Base-by-base conservation (phyloP, 345 rosid genomes). In the Gossypioides kirkii region DNA sequence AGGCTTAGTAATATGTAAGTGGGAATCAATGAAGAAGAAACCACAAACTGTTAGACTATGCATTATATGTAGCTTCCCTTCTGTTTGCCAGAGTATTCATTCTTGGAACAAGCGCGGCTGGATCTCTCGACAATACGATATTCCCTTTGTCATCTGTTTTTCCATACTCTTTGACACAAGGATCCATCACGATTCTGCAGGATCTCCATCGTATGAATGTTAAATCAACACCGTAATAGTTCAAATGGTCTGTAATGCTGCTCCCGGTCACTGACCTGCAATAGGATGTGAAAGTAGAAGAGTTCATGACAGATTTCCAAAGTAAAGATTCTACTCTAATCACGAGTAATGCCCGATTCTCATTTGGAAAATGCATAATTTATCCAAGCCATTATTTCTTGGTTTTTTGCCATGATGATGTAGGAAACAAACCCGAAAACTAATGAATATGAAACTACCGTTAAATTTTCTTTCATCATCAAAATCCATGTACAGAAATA, bases 231-330 rank as follows among this genome's bases (percentile, higher is more conserved):
- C 97, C 95, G 72, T 80, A 90, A 74, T 94, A 94, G 16, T 20
- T 54, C 72, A 94, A 77, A 82, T 94, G 96, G 82, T 94, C 98
- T 0, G 86, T 67, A 14, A 91, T 77, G 84, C 97, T 92, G 73
- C 68, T 86, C 41, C 98, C 97, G 9, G 73, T 74, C 77, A 94
- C 98, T 1, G 98, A 94, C 78, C 98, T 94, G 85, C 75, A 87
- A 25, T 52, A 18, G 38, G 62, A 20, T 46, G 10, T 32, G 1
- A 25, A 23, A 3, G 42, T 3, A 22, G 17, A 66, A 18, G 64
- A 46, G 72, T 7, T 50, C 23, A 36, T 16, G 45, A 55, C 68
- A 65, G 22, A 4, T 43, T 36, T 20, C 70, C 2, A 7, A 43
- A 64, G 11, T 55, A 32, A 42, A 0, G 16, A n/a, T 56, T 61